Evolutionary conservation across 2,329 filamentous ascomycete genomes (phyloP).

Genomic region (Trichoderma brevicompactum): DNA sequence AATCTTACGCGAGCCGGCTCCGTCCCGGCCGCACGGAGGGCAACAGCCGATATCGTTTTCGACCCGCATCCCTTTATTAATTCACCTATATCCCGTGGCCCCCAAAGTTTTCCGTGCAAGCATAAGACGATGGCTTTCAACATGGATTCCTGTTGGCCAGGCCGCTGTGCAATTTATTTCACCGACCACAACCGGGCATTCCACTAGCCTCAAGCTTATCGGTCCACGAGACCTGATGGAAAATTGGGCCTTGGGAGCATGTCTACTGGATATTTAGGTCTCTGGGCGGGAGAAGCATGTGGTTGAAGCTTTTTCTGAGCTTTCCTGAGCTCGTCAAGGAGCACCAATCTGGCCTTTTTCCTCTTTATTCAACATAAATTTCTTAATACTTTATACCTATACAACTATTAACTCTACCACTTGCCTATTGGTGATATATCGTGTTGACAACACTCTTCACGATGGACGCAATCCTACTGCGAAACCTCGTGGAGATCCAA

Average conservation of each 20-base stretch:
- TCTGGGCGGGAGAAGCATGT: not conserved
- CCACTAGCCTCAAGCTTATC: constrained; percentile 17
- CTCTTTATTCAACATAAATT: not conserved
- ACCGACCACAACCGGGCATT: constrained; percentile 14
- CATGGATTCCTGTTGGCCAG: constrained; percentile 1
- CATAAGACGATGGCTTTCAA: not conserved
- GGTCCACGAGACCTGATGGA: constrained; percentile 19
- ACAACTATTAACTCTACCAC: not conserved
- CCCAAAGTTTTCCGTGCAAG: not conserved
- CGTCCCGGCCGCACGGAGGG: not conserved
- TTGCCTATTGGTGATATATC: not conserved
- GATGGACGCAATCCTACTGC: constrained; percentile 44
- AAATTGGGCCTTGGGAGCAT: constrained; percentile 15
- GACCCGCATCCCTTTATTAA: constrained; percentile 9
- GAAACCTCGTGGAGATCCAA: constrained; percentile 42
- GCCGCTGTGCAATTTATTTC: not conserved
- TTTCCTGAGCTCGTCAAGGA: not conserved
- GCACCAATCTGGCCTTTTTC: not conserved
- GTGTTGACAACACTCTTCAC: constrained; percentile 1
- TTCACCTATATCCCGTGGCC: not conserved
- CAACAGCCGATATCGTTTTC: constrained; percentile 22
- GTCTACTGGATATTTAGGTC: not conserved
- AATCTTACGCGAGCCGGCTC: not conserved
- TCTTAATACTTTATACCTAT: not conserved
- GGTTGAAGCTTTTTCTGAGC: not conserved